phyloP scores from a whole-genome alignment of 2,329 filamentous ascomycete species.

The Botryosphaeria dothidea region DNA sequence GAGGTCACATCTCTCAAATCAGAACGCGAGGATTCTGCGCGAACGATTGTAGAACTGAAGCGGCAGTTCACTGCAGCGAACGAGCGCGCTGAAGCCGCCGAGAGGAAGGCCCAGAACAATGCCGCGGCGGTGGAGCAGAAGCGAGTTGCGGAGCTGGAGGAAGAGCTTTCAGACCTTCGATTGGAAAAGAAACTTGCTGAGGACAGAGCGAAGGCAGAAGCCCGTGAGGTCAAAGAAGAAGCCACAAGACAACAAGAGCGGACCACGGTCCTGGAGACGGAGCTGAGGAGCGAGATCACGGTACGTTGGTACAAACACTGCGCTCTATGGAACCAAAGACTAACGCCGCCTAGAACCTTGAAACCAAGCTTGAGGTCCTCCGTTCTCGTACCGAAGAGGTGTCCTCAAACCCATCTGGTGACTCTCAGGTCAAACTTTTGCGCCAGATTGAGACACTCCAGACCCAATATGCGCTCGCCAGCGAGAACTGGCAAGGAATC shows the following conservation, averaged over 20 bases:
- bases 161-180: constrained; percentile 64
- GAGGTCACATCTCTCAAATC: constrained; percentile 63
- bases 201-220: constrained; percentile 69
- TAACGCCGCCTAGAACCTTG: constrained; percentile 61
- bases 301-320: constrained; percentile 32
- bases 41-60: constrained; percentile 68
- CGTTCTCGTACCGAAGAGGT: constrained; percentile 85
- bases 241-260: constrained; percentile 72
- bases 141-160: constrained; percentile 56
- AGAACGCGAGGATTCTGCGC: constrained; percentile 64
- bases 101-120: constrained; percentile 66
- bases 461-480: constrained; percentile 90
- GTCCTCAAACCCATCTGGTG: constrained; percentile 76
- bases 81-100: constrained; percentile 66
- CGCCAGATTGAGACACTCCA: constrained; percentile 95
- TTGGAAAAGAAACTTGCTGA: constrained; percentile 76
- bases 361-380: constrained; percentile 87
- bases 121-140: constrained; percentile 67
- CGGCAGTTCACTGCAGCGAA: constrained; percentile 68
- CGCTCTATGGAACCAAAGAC: constrained; percentile 1
- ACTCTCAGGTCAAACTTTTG: constrained; percentile 84
- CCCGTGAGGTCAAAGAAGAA: constrained; percentile 72
- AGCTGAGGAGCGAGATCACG: constrained; percentile 75
- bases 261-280: constrained; percentile 67
- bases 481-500: constrained; percentile 97